phyloP scores from a whole-genome alignment of 2,329 filamentous ascomycete genomes.

The Penicillium thymicola region DNA sequence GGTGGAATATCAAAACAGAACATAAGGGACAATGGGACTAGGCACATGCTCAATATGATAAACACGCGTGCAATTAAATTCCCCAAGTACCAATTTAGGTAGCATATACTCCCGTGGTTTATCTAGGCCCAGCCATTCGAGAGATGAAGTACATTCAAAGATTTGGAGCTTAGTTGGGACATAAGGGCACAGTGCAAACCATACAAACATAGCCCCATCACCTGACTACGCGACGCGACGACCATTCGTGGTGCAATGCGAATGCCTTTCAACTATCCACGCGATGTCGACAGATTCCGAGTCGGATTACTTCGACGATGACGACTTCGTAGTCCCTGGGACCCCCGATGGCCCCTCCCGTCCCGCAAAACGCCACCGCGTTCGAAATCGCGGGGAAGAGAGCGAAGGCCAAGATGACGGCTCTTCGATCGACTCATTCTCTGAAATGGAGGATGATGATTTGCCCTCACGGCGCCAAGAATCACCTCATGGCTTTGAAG shows the following conservation, averaged over 20 bases:
- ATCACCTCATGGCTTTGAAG: constrained; percentile 19
- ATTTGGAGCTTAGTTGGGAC: no score
- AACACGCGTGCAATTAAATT: not conserved
- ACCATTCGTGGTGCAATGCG: not conserved
- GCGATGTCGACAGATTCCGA: constrained; percentile 31
- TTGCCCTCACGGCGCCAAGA: constrained; percentile 11
- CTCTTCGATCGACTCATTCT: constrained; percentile 21
- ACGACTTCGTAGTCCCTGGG: constrained; percentile 29
- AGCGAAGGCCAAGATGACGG: constrained; percentile 13
- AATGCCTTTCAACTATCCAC: not conserved
- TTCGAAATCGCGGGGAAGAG: constrained; percentile 18
- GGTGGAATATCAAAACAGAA: not conserved
- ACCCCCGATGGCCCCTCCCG: constrained; percentile 23
- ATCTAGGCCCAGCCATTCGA: not conserved
- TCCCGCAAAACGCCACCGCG: constrained; percentile 36
- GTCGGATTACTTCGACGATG: constrained; percentile 33
- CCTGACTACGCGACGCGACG: constrained; percentile 14
- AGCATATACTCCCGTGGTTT: not conserved
- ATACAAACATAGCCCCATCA: constrained; percentile 10
- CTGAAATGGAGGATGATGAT: constrained; percentile 22
- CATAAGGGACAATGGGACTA: not conserved
- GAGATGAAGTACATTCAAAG: not conserved
- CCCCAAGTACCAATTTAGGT: not conserved
- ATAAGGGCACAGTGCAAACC: not conserved
- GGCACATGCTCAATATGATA: not conserved